Evolutionary conservation across 257 asterid genomes (phyloP).

Genomic region (Craterostigma plantagineum): DNA sequence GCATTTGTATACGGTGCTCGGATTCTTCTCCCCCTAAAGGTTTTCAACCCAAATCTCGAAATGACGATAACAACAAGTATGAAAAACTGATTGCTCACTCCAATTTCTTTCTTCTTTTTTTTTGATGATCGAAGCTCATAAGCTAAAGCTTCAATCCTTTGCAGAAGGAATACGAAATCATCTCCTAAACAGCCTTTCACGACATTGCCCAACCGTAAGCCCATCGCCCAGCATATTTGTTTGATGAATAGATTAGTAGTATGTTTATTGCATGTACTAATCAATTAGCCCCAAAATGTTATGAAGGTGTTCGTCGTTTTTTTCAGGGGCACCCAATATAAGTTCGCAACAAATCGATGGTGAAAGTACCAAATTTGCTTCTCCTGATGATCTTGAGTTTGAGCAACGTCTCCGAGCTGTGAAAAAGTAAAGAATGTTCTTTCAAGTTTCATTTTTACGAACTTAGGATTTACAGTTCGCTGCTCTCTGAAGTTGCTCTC

Average conservation of each 20-base stretch:
- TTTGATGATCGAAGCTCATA: neutral
- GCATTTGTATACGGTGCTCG: constrained; percentile 17
- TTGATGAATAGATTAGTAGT: neutral
- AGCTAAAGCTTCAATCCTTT: neutral
- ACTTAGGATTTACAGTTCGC: neutral
- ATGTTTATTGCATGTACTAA: neutral
- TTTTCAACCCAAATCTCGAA: constrained; percentile 20
- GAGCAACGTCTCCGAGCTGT: constrained; percentile 72
- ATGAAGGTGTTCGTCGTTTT: constrained; percentile 2
- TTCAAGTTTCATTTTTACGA: constrained; percentile 2
- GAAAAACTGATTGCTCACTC: neutral
- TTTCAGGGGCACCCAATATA: constrained; percentile 71
- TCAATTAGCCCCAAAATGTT: neutral
- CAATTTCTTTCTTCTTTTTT: neutral
- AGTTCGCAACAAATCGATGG: constrained; percentile 30
- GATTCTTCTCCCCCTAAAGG: constrained; percentile 21
- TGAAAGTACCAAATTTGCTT: constrained; percentile 15
- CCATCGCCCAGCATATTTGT: no score
- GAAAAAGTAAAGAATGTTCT: constrained; percentile 20
- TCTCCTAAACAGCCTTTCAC: constrained; percentile 17
- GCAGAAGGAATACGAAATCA: constrained; percentile 20
- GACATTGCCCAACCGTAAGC: constrained; percentile 27
- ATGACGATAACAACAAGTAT: constrained; percentile 14
- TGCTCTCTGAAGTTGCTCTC: no score
- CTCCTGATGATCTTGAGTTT: constrained; percentile 48